Evolutionary conservation across 345 rosid genomes (phyloP).

Genomic region (Limnanthes douglasii): DNA sequence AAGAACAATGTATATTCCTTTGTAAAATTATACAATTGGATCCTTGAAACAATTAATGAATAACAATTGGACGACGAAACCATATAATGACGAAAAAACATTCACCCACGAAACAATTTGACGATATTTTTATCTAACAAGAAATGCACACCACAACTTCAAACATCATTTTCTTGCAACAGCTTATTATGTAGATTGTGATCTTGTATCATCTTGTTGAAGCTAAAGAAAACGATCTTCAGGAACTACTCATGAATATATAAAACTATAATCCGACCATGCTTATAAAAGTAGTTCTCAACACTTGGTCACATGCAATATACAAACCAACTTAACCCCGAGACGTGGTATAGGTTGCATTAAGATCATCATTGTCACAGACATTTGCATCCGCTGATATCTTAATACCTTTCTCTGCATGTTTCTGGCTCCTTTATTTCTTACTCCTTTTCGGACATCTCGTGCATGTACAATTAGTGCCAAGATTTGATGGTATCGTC

Average conservation of each 20-base stretch:
- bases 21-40: too few relatives aligned
- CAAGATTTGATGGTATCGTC: slow-evolving; percentile 70
- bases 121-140: too few relatives aligned
- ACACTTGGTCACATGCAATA: slow-evolving; percentile 29
- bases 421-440: slow-evolving; percentile 7
- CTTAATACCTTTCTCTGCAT: slow-evolving; percentile 9
- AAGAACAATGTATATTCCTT: too few relatives aligned
- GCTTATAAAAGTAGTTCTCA: slow-evolving; percentile 45
- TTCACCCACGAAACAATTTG: too few relatives aligned
- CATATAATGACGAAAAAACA: too few relatives aligned
- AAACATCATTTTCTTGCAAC: too few relatives aligned
- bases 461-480: slow-evolving; percentile 59
- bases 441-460: slow-evolving; percentile 28
- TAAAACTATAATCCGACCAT: slow-evolving; percentile 51
- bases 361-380: slow-evolving; percentile 16
- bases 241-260: slow-evolving; percentile 40
- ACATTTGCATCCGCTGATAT: slow-evolving; percentile 6
- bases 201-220: slow-evolving; percentile 9
- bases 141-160: too few relatives aligned
- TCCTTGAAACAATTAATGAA: too few relatives aligned
- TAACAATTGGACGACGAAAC: too few relatives aligned
- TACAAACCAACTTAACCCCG: slow-evolving; percentile 18
- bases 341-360: slow-evolving; percentile 6
- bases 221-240: slow-evolving; percentile 28
- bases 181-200: too few relatives aligned